Evolutionary conservation across 2,329 filamentous ascomycete genomes (phyloP).

Genomic region (Tricladium varicosporioides): DNA sequence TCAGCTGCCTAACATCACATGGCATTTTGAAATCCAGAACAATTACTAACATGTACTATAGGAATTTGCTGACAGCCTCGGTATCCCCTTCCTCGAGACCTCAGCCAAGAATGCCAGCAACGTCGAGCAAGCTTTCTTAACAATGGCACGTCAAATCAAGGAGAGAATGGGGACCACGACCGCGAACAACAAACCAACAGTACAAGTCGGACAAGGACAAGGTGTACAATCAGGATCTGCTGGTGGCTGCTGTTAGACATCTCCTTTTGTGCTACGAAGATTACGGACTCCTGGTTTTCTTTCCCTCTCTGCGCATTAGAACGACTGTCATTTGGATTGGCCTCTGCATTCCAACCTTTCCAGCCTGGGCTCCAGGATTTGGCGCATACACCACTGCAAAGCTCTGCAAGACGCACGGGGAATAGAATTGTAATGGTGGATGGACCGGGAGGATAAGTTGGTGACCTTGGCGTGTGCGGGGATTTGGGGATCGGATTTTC

Average conservation of each 20-base stretch:
- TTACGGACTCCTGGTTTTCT: conserved; percentile 25
- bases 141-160: conserved; percentile 99
- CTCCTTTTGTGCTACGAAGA: conserved; percentile 18
- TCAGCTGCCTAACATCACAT: conserved; percentile 25
- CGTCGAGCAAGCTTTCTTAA: conserved; percentile 99
- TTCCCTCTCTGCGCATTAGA: conserved; percentile 33
- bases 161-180: conserved; percentile 98
- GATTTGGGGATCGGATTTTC: conserved; percentile 22
- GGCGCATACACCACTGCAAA: conserved; percentile 28
- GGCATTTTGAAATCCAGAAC: conserved; percentile 6
- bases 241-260: conserved; percentile 81
- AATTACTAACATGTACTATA: conserved; percentile 39
- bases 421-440: conserved; percentile 33
- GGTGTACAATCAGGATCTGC: conserved; percentile 85
- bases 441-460: conserved; percentile 23
- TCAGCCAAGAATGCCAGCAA: conserved; percentile 99
- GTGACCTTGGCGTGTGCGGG: conserved; percentile 28
- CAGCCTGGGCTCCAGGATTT: conserved; percentile 15
- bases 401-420: conserved; percentile 23
- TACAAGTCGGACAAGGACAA: conserved; percentile 92
- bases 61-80: conserved; percentile 98
- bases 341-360: conserved; percentile 29
- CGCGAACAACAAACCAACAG: conserved; percentile 95
- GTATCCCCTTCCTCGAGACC: conserved; percentile 98
- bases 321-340: conserved; percentile 32